Evolutionary conservation across 2,329 filamentous ascomycete species (phyloP), one percentile per base, ranked within the genome.

Genomic region (Diaporthe citriasiana): DNA sequence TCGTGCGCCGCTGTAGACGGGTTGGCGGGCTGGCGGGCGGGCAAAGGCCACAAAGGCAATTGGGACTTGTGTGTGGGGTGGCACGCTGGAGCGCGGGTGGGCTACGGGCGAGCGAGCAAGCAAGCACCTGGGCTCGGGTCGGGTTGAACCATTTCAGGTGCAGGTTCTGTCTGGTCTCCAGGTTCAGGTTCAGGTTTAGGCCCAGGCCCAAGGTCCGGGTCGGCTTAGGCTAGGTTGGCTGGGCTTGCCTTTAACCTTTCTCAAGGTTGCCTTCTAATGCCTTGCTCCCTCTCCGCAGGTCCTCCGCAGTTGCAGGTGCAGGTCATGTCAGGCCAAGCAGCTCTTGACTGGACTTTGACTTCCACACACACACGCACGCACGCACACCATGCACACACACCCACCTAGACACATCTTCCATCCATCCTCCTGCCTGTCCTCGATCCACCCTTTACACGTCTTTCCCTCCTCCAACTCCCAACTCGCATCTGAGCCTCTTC

Each of bases 361-460:
- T 40, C 63, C 63, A 68, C 47, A 53, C 63, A 53, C 57, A 25
- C 60, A n/a, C 53, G 15, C 40, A 25, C 60, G 12, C 60, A n/a
- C 60, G 17, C 60, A 65, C 60, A 33, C 45, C 60, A 66, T n/a
- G 22, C 57, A 27, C 40, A 30, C 59, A 13, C 59, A 47, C 59
- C 25, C 35, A n/a, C 59, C 22, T 38, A 13, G 3, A 53, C 45
- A 68, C 70, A 68, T 72, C 70, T 65, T 47, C 59, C 47, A 66
- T 72, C 59, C 45, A n/a, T 73, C 63, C 27, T 68, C 50, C 59
- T 69, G 71, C 68, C 50, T 51, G 35, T 57, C 73, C 70, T 66
- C 25, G 42, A 60, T 66, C 71, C 51, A 53, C 71, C 71, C 66
- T 55, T 68, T 50, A 53, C 73, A 56, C 50, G 27, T 65, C 50